Base-by-base conservation (phyloP, 2,329 filamentous ascomycete genomes). In the Xylariaceae sp. region DNA sequence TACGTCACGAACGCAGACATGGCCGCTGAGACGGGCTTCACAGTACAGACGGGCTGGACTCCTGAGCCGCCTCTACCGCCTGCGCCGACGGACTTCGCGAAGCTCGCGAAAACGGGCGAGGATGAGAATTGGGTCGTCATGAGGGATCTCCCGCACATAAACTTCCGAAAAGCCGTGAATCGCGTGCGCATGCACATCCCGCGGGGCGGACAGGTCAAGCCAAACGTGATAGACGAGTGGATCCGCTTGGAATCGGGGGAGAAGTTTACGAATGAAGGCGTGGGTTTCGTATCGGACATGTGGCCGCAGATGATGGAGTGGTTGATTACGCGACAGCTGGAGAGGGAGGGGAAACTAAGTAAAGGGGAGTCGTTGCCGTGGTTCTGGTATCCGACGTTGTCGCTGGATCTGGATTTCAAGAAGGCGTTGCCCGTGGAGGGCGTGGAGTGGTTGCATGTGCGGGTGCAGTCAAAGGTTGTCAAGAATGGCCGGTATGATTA, bases 341-440 rank as follows among this genome's bases (percentile, higher is more conserved):
- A 30, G 18, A 7, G 7, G 15, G 53, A 53, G 7, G 53, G 37
- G 13, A 30, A 55, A 30, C 37, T 53, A 48, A 39, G 55, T 17
- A 44, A 35, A n/a, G 39, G 48, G 5, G 17, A 11, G n/a, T 39
- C 48, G 1, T 1, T 53, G 44, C 51, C 48, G 5, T 66, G 65
- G 65, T 82, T 79, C 66, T 88, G 86, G 86, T 88, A 86, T 71
- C 85, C 86, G 7, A 90, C 87, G 1, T 70, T 90, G 35, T 72
- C 85, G 54, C 70, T 90, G 65, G 89, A 88, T 71, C 68, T 90
- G 47, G 88, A 90, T 66, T 75, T 90, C 56, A 90, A 90, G 77
- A 89, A 88, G 70, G 72, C 78, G n/a, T 70, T 90, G 54, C 87
- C 87, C 0, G 74, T 75, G 37, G 79, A 82, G 57, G 87, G 88